phyloP scores from a whole-genome alignment of 2,329 filamentous ascomycete genomes.

The Colletotrichum orchidophilum region DNA sequence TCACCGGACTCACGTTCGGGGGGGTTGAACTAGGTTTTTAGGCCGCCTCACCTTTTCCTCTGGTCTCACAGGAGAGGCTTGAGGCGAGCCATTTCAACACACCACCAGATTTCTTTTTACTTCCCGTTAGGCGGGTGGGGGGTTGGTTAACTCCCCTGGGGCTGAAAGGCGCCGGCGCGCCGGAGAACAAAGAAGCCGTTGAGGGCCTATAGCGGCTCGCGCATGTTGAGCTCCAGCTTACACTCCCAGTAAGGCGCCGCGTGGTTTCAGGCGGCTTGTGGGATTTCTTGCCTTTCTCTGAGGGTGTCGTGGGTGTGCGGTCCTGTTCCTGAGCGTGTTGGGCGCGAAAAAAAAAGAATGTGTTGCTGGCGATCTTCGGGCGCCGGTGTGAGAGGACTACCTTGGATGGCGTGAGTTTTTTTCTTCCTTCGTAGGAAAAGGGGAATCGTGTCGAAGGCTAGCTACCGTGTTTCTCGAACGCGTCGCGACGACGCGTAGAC shows the following conservation, averaged over 20 bases:
- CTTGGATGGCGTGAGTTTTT: not conserved
- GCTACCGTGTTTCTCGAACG: not conserved
- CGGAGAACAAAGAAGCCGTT: constrained; percentile 1
- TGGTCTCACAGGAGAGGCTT: not conserved
- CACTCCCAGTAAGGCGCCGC: not conserved
- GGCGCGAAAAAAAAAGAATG: too few species aligned
- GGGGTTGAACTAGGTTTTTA: not conserved
- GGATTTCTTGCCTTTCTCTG: not conserved
- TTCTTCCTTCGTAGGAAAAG: not conserved
- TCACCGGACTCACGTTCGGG: not conserved
- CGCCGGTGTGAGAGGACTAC: not conserved
- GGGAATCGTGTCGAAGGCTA: too few species aligned
- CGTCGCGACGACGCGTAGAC: not conserved
- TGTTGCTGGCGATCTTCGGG: not conserved
- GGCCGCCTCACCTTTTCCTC: not conserved
- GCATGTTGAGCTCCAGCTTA: not conserved
- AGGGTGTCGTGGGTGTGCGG: not conserved
- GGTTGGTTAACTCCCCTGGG: not conserved
- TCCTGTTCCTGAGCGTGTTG: not conserved
- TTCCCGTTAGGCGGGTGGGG: not conserved
- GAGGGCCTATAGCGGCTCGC: not conserved
- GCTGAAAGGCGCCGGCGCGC: not conserved
- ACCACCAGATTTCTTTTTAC: not conserved
- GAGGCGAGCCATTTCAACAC: not conserved
- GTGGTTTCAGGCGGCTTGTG: constrained; percentile 20